Conservation (phyloP, 768 basidiomycete genomes). For the Podaxis rugospora region DNA sequence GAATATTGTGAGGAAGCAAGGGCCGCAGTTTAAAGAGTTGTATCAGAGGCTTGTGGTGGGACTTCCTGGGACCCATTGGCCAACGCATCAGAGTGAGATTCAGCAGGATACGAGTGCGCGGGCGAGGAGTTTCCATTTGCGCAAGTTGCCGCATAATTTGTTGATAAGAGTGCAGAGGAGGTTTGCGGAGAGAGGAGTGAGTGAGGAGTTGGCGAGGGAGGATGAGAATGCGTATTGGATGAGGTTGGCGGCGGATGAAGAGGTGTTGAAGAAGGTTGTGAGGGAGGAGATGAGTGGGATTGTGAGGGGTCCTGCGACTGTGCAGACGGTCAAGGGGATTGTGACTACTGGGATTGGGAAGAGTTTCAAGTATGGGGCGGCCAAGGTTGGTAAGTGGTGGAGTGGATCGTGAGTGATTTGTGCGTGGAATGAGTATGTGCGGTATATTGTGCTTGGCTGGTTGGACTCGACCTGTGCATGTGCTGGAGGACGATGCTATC, state of each 20-base stretch:
- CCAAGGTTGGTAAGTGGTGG: conserved; percentile 90
- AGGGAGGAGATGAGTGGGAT: conserved; percentile 67
- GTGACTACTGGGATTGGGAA: conserved; percentile 78
- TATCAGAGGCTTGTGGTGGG: conserved; percentile 79
- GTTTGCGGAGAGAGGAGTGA: conserved; percentile 34
- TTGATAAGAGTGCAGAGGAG: conserved; percentile 49
- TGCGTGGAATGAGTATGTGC: not conserved
- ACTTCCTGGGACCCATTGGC: conserved; percentile 80
- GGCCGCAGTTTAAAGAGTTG: conserved; percentile 79
- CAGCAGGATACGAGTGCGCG: conserved; percentile 73
- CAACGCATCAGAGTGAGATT: conserved; percentile 40
- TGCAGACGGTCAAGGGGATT: conserved; percentile 84
- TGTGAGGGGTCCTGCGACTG: conserved; percentile 77
- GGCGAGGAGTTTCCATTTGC: conserved; percentile 68
- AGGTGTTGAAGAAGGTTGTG: conserved; percentile 53
- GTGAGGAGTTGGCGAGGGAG: conserved; percentile 37
- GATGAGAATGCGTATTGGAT: conserved; percentile 79
- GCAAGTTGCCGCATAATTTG: conserved; percentile 72
- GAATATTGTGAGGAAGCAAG: conserved; percentile 86
- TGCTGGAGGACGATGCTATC: not conserved
- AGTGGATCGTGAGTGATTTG: conserved; percentile 25
- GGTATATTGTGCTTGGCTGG: no score
- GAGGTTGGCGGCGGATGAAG: conserved; percentile 60
- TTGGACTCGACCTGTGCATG: not conserved
- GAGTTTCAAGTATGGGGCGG: conserved; percentile 66